Evolutionary conservation across 306 rosid species (phyloP).

Genomic region (Casuarina equisetifolia): DNA sequence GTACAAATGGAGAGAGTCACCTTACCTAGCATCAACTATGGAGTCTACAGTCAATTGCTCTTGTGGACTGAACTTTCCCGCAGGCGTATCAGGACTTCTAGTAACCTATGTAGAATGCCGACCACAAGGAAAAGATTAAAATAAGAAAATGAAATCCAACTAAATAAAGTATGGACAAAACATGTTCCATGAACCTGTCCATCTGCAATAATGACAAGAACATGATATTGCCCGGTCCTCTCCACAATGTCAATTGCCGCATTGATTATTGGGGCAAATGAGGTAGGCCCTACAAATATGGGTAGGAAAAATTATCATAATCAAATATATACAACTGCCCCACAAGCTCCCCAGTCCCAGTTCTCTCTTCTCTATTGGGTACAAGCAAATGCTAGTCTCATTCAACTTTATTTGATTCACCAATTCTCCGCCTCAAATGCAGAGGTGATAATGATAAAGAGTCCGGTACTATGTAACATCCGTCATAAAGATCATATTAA

Average conservation of each 20-base stretch:
- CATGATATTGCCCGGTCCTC: constrained; percentile 82
- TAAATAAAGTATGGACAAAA: constrained; percentile 5
- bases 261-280: constrained; percentile 83
- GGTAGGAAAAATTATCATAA: constrained; percentile 10
- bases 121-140: constrained; percentile 10
- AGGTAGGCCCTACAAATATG: constrained; percentile 76
- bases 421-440: background rate
- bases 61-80: constrained; percentile 67
- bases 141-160: constrained; percentile 12
- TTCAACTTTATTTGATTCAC: background rate
- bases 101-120: constrained; percentile 55
- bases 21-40: constrained; percentile 87
- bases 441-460: background rate
- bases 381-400: background rate
- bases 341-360: background rate
- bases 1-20: constrained; percentile 13
- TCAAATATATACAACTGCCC: background rate
- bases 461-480: background rate
- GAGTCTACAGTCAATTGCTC: constrained; percentile 78
- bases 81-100: constrained; percentile 64
- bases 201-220: constrained; percentile 94
- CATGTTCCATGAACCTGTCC: constrained; percentile 74
- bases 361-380: background rate
- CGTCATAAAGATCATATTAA: constrained; percentile 3
- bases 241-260: constrained; percentile 87